Base-by-base conservation (phyloP, 2,329 filamentous ascomycete genomes). In the Orbilia quercus region DNA sequence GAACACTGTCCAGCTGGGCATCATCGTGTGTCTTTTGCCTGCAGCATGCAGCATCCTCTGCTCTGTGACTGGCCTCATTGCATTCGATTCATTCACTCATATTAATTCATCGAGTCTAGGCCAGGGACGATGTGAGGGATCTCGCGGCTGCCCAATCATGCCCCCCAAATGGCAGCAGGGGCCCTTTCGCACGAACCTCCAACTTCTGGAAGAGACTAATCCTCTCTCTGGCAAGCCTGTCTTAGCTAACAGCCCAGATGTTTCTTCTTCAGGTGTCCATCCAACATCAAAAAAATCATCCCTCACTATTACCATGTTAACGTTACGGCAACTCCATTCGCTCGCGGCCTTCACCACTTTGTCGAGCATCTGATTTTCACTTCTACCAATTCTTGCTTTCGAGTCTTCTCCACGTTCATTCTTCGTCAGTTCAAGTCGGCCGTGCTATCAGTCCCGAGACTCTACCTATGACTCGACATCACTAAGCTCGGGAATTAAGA, bases 201-300 rank as follows among this genome's bases (percentile, higher is more conserved):
- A 72, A 72, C 28, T 23, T 44, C 45, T 40, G 31, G n/a, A n/a
- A 18, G 53, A 18, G 53, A 60, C 67, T 72, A 72, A 54, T 48
- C 67, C 59, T 66, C 44, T 54, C 47, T 65, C 48, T 42, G 14
- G 40, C 53, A 54, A 65, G 69, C 69, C 62, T 66, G 53, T 55
- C 57, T 60, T 51, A 73, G 60, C 69, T 73, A 50, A 65, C 55
- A 54, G 54, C 53, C 50, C 53, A 47, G 60, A 66, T 73, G 60
- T 73, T 73, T 59, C 67, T 73, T 59, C 67, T 53, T 45, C 60
- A 53, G 40, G 60, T 60, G 54, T n/a, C 31, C 54, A 44, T 62
- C 50, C 67, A 45, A 55, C 54, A 66, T 65, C 28, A 36, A 55
- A 64, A 55, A 64, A 59, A 71, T 71, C 50, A 71, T 60, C 60